Evolutionary conservation across 2,329 filamentous ascomycete species (phyloP).

Genomic region (Leptographium wingfieldii): DNA sequence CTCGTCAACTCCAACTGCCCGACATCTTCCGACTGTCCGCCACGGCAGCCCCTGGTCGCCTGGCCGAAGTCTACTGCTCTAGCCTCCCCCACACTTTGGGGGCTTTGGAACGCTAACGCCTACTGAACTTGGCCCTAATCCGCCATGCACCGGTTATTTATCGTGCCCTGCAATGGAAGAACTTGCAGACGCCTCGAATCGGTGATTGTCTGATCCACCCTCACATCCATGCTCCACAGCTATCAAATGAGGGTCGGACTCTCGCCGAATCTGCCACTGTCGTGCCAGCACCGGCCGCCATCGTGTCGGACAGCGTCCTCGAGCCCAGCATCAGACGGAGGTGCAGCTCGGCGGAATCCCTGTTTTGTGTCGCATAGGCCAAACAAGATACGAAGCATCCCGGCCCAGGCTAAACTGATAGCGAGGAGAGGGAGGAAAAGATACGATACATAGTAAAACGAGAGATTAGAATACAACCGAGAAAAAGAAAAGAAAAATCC

Average conservation of each 20-base stretch:
- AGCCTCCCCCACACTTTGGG: background rate
- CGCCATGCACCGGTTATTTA: background rate
- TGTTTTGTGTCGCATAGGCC: background rate
- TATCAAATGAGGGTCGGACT: background rate
- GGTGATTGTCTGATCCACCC: background rate
- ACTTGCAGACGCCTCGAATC: background rate
- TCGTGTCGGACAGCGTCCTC: background rate
- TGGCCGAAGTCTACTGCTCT: background rate
- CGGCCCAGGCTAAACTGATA: background rate
- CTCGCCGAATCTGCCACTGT: background rate
- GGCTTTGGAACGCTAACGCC: background rate
- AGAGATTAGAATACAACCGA: too few relatives aligned
- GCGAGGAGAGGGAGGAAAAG: background rate
- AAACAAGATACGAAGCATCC: background rate
- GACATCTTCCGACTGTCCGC: background rate
- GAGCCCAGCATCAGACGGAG: background rate
- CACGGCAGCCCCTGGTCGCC: background rate
- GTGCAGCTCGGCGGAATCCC: background rate
- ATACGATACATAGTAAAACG: too few relatives aligned
- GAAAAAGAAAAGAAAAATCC: background rate
- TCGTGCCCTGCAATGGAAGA: background rate
- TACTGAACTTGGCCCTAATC: background rate
- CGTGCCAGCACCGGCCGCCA: background rate
- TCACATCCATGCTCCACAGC: background rate
- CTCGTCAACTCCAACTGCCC: background rate